Evolutionary conservation across 2,329 filamentous ascomycete species (phyloP).

Genomic region (Hypocreales sp.): DNA sequence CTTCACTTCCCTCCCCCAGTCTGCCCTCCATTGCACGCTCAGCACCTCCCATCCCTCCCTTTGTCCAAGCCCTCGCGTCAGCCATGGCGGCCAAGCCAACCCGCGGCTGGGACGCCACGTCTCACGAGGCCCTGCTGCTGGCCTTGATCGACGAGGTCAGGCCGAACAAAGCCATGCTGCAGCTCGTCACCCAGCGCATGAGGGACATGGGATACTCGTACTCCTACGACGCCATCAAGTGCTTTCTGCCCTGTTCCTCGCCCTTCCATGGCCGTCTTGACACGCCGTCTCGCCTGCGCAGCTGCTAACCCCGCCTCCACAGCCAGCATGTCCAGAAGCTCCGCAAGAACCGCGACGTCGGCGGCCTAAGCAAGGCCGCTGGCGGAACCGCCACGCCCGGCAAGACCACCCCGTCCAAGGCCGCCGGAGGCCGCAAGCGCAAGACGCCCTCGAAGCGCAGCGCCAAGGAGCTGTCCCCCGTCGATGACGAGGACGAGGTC

Average conservation of each 20-base stretch:
- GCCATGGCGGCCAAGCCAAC: slow-evolving; percentile 8
- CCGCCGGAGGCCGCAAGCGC: slow-evolving; percentile 12
- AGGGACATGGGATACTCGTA: slow-evolving; percentile 20
- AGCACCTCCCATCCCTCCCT: neutral
- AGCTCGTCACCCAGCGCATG: slow-evolving; percentile 15
- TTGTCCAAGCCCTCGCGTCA: no score
- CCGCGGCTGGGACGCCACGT: slow-evolving; percentile 18
- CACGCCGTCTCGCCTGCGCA: no score
- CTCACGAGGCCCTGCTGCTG: slow-evolving; percentile 23
- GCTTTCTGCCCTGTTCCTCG: slow-evolving; percentile 8
- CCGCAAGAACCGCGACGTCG: slow-evolving; percentile 17
- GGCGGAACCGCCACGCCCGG: slow-evolving; percentile 3
- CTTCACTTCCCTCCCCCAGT: neutral
- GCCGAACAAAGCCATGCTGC: slow-evolving; percentile 17
- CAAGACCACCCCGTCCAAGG: slow-evolving; percentile 4
- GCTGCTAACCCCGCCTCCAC: no score
- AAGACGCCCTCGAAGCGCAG: slow-evolving; percentile 11
- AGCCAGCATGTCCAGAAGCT: slow-evolving; percentile 33
- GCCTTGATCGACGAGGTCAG: slow-evolving; percentile 19
- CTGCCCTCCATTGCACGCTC: neutral
- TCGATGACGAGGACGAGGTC: slow-evolving; percentile 10
- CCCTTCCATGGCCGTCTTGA: no score
- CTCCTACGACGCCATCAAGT: slow-evolving; percentile 24
- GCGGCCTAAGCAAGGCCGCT: slow-evolving; percentile 7
- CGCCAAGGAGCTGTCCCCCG: slow-evolving; percentile 5